Evolutionary conservation across 192 early-diverging fungal species (phyloP).

Genomic region (Irineochytrium annulatum): DNA sequence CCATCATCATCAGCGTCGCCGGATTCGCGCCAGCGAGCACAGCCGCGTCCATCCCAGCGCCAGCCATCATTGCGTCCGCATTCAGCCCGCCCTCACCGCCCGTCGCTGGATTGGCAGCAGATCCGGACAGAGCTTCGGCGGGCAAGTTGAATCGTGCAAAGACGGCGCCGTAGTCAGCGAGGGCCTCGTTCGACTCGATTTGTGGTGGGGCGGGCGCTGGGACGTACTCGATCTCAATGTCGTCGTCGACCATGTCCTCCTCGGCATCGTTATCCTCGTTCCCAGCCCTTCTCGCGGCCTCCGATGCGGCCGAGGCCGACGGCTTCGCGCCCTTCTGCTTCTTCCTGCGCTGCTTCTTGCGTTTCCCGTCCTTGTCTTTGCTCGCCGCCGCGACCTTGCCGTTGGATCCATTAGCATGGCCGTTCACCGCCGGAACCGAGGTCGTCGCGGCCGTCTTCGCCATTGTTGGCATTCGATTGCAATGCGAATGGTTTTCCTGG

Average conservation of each 20-base stretch:
- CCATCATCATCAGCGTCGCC: slow-evolving; percentile 23
- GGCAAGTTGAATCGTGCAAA: slow-evolving; percentile 41
- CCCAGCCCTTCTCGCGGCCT: slow-evolving; percentile 1
- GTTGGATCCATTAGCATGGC: slow-evolving; percentile 2
- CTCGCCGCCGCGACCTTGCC: slow-evolving; percentile 13
- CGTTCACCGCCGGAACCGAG: neutral
- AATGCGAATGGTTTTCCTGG: no score
- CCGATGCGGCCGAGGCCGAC: neutral
- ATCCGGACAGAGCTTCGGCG: slow-evolving; percentile 13
- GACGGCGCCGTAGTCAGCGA: slow-evolving; percentile 36
- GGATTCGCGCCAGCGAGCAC: slow-evolving; percentile 12
- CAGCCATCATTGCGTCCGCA: no score
- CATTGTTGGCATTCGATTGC: no score
- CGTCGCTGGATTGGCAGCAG: slow-evolving; percentile 4
- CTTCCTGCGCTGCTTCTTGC: slow-evolving; percentile 29
- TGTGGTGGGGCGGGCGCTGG: slow-evolving; percentile 28
- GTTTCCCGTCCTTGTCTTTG: slow-evolving; percentile 9
- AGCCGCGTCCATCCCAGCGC: no score
- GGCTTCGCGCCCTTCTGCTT: slow-evolving; percentile 27
- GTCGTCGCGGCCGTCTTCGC: no score
- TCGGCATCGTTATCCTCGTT: neutral
- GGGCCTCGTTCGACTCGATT: slow-evolving; percentile 19
- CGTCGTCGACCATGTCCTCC: slow-evolving; percentile 8
- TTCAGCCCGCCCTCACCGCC: no score
- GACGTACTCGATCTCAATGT: slow-evolving; percentile 51